Evolutionary conservation across 1,284 basidiomycete species (phyloP).

Genomic region (Paramarasmius palmivorus): DNA sequence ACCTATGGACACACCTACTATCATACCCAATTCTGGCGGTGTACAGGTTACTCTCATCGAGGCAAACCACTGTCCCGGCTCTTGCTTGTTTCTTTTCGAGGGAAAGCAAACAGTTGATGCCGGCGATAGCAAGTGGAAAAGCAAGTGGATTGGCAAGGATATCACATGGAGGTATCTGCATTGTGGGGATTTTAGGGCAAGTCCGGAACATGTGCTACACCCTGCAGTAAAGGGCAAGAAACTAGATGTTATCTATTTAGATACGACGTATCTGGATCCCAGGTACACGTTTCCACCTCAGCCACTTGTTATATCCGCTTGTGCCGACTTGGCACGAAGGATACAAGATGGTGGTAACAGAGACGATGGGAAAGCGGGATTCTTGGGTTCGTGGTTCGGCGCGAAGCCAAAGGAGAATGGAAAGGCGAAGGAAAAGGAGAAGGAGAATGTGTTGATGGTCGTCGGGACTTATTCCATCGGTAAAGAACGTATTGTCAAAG

Average conservation of each 20-base stretch:
- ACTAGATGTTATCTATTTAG: conserved; percentile 90
- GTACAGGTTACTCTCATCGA: conserved; percentile 93
- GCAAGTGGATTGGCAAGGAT: conserved; percentile 67
- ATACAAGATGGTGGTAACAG: conserved; percentile 46
- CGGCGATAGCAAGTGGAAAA: conserved; percentile 77
- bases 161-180: conserved; percentile 88
- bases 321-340: conserved; percentile 77
- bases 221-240: conserved; percentile 76
- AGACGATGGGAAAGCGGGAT: conserved; percentile 23
- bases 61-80: conserved; percentile 97
- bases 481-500: conserved; percentile 96
- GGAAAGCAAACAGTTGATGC: conserved; percentile 87
- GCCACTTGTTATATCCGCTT: conserved; percentile 88
- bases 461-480: conserved; percentile 97
- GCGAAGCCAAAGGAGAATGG: conserved; percentile 26
- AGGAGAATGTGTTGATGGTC: conserved; percentile 65
- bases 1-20: conserved; percentile 75
- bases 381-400: conserved; percentile 43
- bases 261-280: conserved; percentile 95
- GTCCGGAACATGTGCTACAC: conserved; percentile 82
- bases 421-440: conserved; percentile 25
- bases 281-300: conserved; percentile 97
- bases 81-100: conserved; percentile 92
- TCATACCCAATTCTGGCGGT: conserved; percentile 82
- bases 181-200: conserved; percentile 93